A percentile compares a stretch with the other conserved stretches of the same genome.
phyloP scores from a whole-genome alignment of 371 early-diverging fungal genomes.

The Apophysomyces variabilis region DNA sequence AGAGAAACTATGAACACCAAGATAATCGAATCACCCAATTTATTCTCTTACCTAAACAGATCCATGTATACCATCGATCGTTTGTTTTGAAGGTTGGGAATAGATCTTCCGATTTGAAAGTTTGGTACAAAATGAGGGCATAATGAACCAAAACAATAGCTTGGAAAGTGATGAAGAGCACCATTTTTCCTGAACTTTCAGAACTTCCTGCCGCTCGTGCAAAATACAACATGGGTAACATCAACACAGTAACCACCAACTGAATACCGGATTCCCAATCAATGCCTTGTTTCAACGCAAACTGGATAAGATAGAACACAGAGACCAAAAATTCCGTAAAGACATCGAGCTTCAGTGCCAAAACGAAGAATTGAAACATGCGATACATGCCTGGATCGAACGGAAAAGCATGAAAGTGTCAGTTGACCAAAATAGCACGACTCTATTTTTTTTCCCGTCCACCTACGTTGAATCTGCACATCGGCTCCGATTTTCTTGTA shows the following conservation, averaged over 20 bases:
- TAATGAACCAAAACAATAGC: constrained; percentile 44
- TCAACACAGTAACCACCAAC: constrained; percentile 40
- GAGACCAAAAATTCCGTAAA: constrained; percentile 52
- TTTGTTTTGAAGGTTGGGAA: constrained; percentile 42
- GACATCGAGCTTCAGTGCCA: constrained; percentile 51
- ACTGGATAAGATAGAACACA: constrained; percentile 51
- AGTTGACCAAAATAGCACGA: background rate
- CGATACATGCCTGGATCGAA: constrained; percentile 44
- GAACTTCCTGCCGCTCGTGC: constrained; percentile 49
- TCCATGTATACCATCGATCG: constrained; percentile 58
- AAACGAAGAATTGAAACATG: constrained; percentile 53
- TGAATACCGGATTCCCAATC: constrained; percentile 44
- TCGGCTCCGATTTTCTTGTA: constrained; percentile 50
- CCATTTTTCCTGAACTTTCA: constrained; percentile 46
- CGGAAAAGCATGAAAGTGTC: background rate
- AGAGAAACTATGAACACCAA: constrained; percentile 1
- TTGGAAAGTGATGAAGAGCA: constrained; percentile 45
- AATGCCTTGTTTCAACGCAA: constrained; percentile 31
- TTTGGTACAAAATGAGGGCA: constrained; percentile 41
- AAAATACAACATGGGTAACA: constrained; percentile 51
- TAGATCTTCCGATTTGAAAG: constrained; percentile 34
- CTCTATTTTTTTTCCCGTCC: background rate
- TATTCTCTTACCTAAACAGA: constrained; percentile 38
- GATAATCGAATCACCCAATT: background rate
- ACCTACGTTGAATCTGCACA: constrained; percentile 36